Percentiles rank a stretch among this genome's conserved stretches.
phyloP scores from a whole-genome alignment of 2,329 filamentous ascomycete species.

The Cercospora sp. region DNA sequence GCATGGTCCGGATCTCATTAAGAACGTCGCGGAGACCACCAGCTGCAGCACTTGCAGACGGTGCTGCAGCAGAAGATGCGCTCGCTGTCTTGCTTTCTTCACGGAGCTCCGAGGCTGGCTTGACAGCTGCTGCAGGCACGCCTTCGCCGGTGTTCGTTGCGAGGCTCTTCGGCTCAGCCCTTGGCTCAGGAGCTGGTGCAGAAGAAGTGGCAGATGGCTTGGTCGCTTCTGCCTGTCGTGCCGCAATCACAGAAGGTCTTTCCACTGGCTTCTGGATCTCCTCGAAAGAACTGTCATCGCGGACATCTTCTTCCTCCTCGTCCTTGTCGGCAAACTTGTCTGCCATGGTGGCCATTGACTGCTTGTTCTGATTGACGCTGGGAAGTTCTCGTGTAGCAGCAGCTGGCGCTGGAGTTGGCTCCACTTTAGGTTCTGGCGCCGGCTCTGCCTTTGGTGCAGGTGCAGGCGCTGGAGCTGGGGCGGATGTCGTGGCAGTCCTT shows the following conservation, averaged over 20 bases:
- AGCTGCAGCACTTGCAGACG: constrained; percentile 47
- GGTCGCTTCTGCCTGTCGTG: constrained; percentile 27
- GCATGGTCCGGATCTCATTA: constrained; percentile 72
- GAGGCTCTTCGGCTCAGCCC: constrained; percentile 22
- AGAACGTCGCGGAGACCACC: constrained; percentile 65
- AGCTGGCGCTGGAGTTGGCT: constrained; percentile 49
- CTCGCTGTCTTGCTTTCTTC: constrained; percentile 21
- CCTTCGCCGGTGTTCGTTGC: constrained; percentile 23
- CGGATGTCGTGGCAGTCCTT: constrained; percentile 25
- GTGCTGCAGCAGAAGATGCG: constrained; percentile 29
- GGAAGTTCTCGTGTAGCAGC: constrained; percentile 53
- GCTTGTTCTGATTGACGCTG: constrained; percentile 79
- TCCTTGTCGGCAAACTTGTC: constrained; percentile 79
- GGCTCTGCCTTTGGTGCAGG: constrained; percentile 46
- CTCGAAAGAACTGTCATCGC: constrained; percentile 78
- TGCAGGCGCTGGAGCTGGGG: constrained; percentile 38
- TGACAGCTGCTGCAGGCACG: constrained; percentile 22
- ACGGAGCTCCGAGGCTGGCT: constrained; percentile 36
- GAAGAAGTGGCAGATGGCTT: constrained; percentile 21
- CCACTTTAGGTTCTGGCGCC: constrained; percentile 52
- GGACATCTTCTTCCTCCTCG: constrained; percentile 59
- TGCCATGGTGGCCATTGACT: constrained; percentile 80
- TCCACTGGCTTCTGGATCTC: constrained; percentile 75
- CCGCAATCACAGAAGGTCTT: constrained; percentile 47
- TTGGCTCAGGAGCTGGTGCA: constrained; percentile 18